Evolutionary conservation across 768 basidiomycete species (phyloP), one percentile per base, ranked within the genome.

Genomic region (Calocera viscosa): DNA sequence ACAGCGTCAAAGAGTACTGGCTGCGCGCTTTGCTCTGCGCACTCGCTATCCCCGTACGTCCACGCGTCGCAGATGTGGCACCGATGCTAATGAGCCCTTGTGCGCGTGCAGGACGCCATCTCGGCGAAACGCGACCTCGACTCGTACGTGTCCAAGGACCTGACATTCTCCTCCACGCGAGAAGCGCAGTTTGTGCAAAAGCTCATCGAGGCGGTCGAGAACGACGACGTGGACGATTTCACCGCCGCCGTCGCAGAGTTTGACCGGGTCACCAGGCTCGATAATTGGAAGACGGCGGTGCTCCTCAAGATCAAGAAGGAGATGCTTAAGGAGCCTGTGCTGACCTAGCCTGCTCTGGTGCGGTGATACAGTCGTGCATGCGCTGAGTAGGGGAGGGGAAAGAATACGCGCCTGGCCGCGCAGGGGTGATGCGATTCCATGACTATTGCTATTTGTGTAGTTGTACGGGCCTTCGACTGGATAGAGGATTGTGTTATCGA

Each of bases 1-100:
- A 97, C 79, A 93, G 90, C 69, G 96, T 97, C 71, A 97, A 98
- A 78, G 96, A 98, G 71, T 95, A 95, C 73, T 98, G 94, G 92
- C 80, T 98, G 38, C 82, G 86, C 72, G 83, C 93, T 1, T 85
- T 85, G 35, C 79, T 99, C 24, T 98, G 96, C 75, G 89, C 89
- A 17, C 80, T 97, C 66, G 95, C 94, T 7, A 86, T 88, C 82
- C 82, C 81, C 68, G 95, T 95, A 77, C 71, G 89, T 78, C 10
- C 33, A 49, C 30, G 33, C 41, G 11, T 66, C 8, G 49, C 28
- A n/a, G n/a, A n/a, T n/a, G n/a, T n/a, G n/a, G n/a, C n/a, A n/a
- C n/a, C n/a, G n/a, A n/a, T n/a, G n/a, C n/a, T n/a, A n/a, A n/a
- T n/a, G n/a, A 35, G 64, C n/a, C 24, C 16, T 43, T 49, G 49